phyloP scores from a whole-genome alignment of 495 filamentous ascomycete genomes.

The Lophiostoma macrostomum region DNA sequence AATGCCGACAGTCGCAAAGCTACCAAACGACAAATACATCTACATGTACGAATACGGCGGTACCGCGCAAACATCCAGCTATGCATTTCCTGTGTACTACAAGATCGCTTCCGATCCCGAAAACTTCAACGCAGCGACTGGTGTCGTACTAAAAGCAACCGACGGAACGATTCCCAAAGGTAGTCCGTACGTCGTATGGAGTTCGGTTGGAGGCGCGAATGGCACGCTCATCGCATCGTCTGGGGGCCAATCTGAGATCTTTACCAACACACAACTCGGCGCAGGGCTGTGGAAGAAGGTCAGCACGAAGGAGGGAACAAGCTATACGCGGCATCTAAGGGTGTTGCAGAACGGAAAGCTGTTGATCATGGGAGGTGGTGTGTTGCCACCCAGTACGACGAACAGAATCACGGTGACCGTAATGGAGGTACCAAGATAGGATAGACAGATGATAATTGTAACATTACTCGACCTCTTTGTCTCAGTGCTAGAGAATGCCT shows the following conservation, averaged over 20 bases:
- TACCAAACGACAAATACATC: constrained; percentile 61
- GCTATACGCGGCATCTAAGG: constrained; percentile 52
- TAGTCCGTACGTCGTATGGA: constrained; percentile 42
- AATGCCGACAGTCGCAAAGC: constrained; percentile 60
- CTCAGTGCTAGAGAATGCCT: not conserved
- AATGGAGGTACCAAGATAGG: constrained; percentile 35
- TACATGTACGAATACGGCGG: constrained; percentile 64
- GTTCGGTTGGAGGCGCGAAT: constrained; percentile 34
- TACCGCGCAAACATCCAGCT: constrained; percentile 43
- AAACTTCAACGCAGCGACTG: constrained; percentile 47
- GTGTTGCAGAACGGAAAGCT: constrained; percentile 40
- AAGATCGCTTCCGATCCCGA: constrained; percentile 52
- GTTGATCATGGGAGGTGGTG: constrained; percentile 46
- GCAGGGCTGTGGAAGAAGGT: constrained; percentile 55
- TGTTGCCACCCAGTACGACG: constrained; percentile 43
- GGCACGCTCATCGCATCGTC: constrained; percentile 52
- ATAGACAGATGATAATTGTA: not conserved
- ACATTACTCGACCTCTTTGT: not conserved
- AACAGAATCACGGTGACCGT: constrained; percentile 47
- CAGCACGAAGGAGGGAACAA: constrained; percentile 45
- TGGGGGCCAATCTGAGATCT: constrained; percentile 52
- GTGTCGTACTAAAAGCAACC: constrained; percentile 45
- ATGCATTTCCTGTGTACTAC: constrained; percentile 58
- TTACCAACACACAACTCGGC: constrained; percentile 56
- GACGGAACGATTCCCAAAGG: constrained; percentile 52